These are phyloP conservation scores for Massariosphaeria phaeospora DNA, from an alignment of 495 filamentous ascomycete species.

Conservation along the genomic window DNA sequence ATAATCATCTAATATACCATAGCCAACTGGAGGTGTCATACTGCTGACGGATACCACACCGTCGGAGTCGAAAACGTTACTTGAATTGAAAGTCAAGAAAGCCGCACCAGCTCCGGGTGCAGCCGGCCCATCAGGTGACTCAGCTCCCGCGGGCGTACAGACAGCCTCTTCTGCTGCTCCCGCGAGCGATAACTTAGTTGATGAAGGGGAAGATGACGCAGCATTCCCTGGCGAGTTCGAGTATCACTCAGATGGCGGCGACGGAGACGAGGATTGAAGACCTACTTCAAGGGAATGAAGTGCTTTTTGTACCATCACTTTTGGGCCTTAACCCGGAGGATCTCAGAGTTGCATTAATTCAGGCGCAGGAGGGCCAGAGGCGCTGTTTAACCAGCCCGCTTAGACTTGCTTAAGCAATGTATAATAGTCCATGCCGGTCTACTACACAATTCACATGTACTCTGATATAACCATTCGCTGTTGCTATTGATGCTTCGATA, in stretches of 20 bases:
- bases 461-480: background rate
- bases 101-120: constrained; percentile 46
- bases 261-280: constrained; percentile 25
- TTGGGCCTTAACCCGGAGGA: constrained; percentile 11
- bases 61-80: constrained; percentile 65
- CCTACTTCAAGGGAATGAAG: background rate
- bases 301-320: constrained; percentile 30
- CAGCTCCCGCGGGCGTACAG: constrained; percentile 38
- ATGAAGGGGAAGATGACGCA: constrained; percentile 86
- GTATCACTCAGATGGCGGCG: constrained; percentile 53
- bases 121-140: constrained; percentile 41
- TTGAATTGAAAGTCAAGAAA: constrained; percentile 86
- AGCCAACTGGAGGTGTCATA: constrained; percentile 93
- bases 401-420: constrained; percentile 32
- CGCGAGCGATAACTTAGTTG: constrained; percentile 64
- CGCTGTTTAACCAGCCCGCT: constrained; percentile 4
- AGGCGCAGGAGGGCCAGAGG: constrained; percentile 25
- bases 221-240: constrained; percentile 75
- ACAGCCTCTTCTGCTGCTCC: constrained; percentile 43
- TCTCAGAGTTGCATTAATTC: constrained; percentile 26
- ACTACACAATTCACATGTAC: constrained; percentile 2
- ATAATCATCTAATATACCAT: constrained; percentile 43
- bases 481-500: background rate
- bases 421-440: constrained; percentile 28
- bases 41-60: constrained; percentile 83